Evolutionary conservation across 257 asterid species (phyloP).

Genomic region (Penstemon barbatus): DNA sequence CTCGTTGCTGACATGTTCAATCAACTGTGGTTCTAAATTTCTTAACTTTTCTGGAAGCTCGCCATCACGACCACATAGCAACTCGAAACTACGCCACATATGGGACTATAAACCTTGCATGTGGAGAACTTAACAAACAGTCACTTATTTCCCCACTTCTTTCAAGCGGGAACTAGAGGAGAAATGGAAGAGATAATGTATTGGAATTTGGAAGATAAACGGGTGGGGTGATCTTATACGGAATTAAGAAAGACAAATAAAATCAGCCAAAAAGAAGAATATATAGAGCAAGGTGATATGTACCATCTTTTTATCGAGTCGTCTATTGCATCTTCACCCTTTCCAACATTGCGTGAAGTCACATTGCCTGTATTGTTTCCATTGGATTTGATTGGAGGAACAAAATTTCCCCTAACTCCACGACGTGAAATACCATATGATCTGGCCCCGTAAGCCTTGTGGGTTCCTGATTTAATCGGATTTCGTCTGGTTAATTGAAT

Average conservation of each 20-base stretch:
- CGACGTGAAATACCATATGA: constrained; percentile 80
- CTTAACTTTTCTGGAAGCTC: constrained; percentile 96
- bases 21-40: constrained; percentile 90
- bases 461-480: too few species aligned
- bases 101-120: constrained; percentile 28
- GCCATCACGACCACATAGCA: constrained; percentile 92
- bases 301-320: constrained; percentile 93
- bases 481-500: too few species aligned
- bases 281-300: constrained; percentile 2
- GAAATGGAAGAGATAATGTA: constrained; percentile 10
- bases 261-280: constrained; percentile 5
- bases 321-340: constrained; percentile 80
- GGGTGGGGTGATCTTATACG: constrained; percentile 5
- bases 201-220: constrained; percentile 12
- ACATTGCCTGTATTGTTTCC: constrained; percentile 64
- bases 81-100: constrained; percentile 66
- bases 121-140: constrained; percentile 15
- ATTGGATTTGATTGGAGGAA: constrained; percentile 88
- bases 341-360: constrained; percentile 67
- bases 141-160: neutral
- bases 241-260: constrained; percentile 9
- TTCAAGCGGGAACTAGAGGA: constrained; percentile 9
- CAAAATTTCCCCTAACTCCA: constrained; percentile 87
- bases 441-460: constrained; percentile 69
- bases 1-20: constrained; percentile 98